These are phyloP conservation scores for Tulasnella sp. DNA, from an alignment of 768 basidiomycete species.

Conservation along the genomic window DNA sequence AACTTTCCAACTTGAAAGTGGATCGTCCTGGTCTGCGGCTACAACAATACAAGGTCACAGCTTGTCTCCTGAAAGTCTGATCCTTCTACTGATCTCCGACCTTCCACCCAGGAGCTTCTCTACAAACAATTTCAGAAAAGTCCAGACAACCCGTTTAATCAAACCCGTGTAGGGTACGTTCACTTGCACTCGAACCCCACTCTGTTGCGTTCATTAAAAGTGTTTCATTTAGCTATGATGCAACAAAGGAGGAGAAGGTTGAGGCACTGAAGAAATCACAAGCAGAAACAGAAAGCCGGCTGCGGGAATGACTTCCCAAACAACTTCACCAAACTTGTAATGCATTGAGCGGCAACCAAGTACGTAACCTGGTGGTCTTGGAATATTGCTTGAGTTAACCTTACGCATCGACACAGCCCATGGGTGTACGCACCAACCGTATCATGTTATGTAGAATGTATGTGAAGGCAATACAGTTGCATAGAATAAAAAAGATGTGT, in stretches of 20 bases:
- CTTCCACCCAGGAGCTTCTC: conserved; percentile 49
- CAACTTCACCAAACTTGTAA: too few relatives aligned
- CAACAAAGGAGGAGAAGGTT: conserved; percentile 74
- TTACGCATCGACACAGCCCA: too few relatives aligned
- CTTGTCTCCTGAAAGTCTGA: not conserved
- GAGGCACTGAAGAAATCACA: conserved; percentile 58
- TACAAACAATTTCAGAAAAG: conserved; percentile 95
- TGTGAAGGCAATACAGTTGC: too few relatives aligned
- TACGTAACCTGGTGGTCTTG: too few relatives aligned
- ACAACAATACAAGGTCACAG: conserved; percentile 68
- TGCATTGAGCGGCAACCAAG: too few relatives aligned
- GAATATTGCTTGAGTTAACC: too few relatives aligned
- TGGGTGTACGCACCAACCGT: too few relatives aligned
- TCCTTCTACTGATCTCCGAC: conserved; percentile 11
- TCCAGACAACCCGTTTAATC: conserved; percentile 80
- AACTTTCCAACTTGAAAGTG: conserved; percentile 60
- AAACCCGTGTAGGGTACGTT: not conserved
- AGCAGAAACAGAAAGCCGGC: conserved; percentile 48
- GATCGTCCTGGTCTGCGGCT: conserved; percentile 87
- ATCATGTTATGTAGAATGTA: too few relatives aligned
- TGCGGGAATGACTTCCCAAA: too few relatives aligned
- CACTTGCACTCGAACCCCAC: not conserved
- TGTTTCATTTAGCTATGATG: conserved; percentile 61
- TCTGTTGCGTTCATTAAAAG: not conserved
- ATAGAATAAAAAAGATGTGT: too few relatives aligned